A percentile compares a stretch with the other conserved stretches of the same genome.
Conservation (phyloP, 352 stramenopile genomes). For the Pythium monospermum region DNA sequence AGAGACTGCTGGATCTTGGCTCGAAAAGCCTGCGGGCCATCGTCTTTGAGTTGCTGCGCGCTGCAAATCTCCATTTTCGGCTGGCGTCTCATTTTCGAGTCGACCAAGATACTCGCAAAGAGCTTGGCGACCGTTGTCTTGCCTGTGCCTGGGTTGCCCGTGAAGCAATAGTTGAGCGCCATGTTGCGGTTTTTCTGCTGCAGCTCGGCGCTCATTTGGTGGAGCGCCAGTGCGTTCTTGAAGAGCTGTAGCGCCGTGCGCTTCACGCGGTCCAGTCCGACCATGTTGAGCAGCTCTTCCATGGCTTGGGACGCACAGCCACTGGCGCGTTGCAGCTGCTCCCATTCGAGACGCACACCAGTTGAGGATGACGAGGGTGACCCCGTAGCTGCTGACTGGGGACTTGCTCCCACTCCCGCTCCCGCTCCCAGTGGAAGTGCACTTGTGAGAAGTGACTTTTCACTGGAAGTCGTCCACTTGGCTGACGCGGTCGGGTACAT, state of each 20-base stretch:
- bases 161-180: slow-evolving; percentile 69
- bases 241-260: slow-evolving; percentile 64
- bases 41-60: slow-evolving; percentile 74
- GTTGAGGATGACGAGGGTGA: slow-evolving; percentile 6
- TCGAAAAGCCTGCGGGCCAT: slow-evolving; percentile 58
- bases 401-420: slow-evolving; percentile 8
- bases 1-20: slow-evolving; percentile 62
- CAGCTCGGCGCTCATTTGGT: slow-evolving; percentile 38
- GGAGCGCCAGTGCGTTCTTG: slow-evolving; percentile 58
- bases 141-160: slow-evolving; percentile 67
- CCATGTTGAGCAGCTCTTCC: slow-evolving; percentile 80
- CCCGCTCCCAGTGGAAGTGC: no score
- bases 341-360: slow-evolving; percentile 56
- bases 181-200: slow-evolving; percentile 73
- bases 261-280: slow-evolving; percentile 82
- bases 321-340: slow-evolving; percentile 43
- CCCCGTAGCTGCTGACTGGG: not conserved
- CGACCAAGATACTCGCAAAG: slow-evolving; percentile 74
- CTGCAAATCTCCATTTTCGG: slow-evolving; percentile 35
- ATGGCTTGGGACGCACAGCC: slow-evolving; percentile 57
- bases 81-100: slow-evolving; percentile 55
- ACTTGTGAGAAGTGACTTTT: not conserved
- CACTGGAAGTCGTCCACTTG: not conserved
- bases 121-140: slow-evolving; percentile 80
- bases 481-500: not conserved